These are phyloP conservation scores for Yamadazyma kitorensis DNA, from an alignment of 805 yeast genomes.

Conservation along the genomic window DNA sequence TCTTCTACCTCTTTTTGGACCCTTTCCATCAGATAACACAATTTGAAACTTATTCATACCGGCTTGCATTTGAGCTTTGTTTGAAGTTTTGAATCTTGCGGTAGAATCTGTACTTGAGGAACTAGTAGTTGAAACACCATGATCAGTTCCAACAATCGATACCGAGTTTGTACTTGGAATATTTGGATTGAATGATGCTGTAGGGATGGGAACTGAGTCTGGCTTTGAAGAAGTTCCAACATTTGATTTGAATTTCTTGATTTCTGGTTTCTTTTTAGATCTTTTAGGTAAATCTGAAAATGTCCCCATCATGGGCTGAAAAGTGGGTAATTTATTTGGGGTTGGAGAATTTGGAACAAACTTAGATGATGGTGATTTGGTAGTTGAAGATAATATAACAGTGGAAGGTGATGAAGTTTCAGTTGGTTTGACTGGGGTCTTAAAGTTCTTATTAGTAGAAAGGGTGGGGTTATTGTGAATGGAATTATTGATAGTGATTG, in stretches of 20 bases:
- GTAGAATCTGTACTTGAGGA: too few species aligned
- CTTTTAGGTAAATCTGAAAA: too few species aligned
- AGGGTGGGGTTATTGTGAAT: not conserved
- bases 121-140: too few species aligned
- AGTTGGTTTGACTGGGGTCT: conserved; percentile 35
- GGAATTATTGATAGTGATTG: not conserved
- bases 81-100: conserved; percentile 15
- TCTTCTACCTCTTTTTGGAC: conserved; percentile 14
- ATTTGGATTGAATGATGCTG: not conserved
- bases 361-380: conserved; percentile 12
- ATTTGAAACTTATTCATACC: conserved; percentile 47
- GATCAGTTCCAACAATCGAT: conserved; percentile 5
- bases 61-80: conserved; percentile 32
- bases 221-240: conserved; percentile 8
- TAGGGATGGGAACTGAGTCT: conserved; percentile 1
- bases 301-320: conserved; percentile 37
- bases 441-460: conserved; percentile 15
- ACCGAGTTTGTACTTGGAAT: conserved; percentile 2
- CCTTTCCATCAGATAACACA: conserved; percentile 40
- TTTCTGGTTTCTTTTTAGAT: too few species aligned
- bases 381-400: conserved; percentile 33
- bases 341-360: conserved; percentile 35
- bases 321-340: conserved; percentile 26
- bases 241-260: conserved; percentile 4
- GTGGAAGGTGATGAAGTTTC: conserved; percentile 41